phyloP scores from a whole-genome alignment of 2,329 filamentous ascomycete species.

The Neocatenulostroma microsporum region DNA sequence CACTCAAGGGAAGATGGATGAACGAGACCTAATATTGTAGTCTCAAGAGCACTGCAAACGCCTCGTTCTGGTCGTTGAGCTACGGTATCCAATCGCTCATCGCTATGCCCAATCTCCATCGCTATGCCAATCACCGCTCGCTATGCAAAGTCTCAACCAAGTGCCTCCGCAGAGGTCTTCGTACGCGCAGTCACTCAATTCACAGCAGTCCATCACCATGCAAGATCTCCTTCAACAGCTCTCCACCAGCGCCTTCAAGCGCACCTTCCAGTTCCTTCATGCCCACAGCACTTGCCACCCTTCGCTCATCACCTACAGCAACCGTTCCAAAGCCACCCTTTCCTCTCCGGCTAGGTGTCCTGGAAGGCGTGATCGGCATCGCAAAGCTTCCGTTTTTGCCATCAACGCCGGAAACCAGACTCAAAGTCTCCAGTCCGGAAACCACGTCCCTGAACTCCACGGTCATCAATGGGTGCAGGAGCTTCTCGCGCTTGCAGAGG shows the following conservation, averaged over 20 bases:
- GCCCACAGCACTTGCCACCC: conserved; percentile 29
- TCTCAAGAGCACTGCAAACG: too few species aligned
- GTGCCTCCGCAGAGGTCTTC: too few species aligned
- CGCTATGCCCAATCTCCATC: too few species aligned
- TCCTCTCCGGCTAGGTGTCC: conserved; percentile 53
- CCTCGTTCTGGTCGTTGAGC: too few species aligned
- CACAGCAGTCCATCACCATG: conserved; percentile 19
- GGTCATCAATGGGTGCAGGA: conserved; percentile 78
- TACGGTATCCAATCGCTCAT: not conserved
- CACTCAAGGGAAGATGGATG: too few species aligned
- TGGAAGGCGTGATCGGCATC: conserved; percentile 54
- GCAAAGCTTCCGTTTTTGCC: conserved; percentile 62
- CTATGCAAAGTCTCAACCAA: too few species aligned
- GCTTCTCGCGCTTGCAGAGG: conserved; percentile 78
- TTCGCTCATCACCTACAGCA: conserved; percentile 54
- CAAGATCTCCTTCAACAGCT: conserved; percentile 31
- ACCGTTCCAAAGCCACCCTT: conserved; percentile 35
- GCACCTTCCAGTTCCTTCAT: conserved; percentile 27
- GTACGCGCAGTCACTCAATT: too few species aligned
- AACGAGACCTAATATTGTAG: too few species aligned
- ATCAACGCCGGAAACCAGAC: conserved; percentile 64
- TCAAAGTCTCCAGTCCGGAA: conserved; percentile 79
- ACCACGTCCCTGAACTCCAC: conserved; percentile 94
- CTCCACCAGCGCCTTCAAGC: conserved; percentile 29
- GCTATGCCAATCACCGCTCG: too few species aligned